A percentile compares a stretch with the other conserved stretches of the same genome.
These are phyloP conservation scores for Lagenidium sp. DNA, from an alignment of 352 stramenopile species.

Conservation along the genomic window DNA sequence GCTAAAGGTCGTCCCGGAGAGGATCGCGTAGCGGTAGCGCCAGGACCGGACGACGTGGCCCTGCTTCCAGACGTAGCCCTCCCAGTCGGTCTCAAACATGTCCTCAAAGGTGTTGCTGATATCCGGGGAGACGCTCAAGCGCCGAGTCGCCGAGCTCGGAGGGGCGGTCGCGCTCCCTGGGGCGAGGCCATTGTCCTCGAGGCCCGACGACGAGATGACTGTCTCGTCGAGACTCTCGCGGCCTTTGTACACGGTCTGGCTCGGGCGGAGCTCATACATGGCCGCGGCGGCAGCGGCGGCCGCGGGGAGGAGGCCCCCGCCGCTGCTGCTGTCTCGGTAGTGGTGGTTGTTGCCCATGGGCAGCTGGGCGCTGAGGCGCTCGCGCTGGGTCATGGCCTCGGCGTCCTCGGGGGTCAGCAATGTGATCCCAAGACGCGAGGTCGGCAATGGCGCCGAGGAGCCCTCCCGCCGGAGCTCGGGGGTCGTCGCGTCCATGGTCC, in stretches of 20 bases:
- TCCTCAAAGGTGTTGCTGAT: constrained; percentile 69
- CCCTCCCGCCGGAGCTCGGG: no score
- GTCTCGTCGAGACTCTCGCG: constrained; percentile 42
- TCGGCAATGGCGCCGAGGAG: no score
- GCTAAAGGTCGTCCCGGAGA: constrained; percentile 69
- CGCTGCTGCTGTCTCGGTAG: no score
- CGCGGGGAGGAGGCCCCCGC: no score
- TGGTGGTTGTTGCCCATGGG: constrained; percentile 8
- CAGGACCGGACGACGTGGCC: constrained; percentile 81
- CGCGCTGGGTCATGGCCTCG: constrained; percentile 56
- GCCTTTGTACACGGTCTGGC: constrained; percentile 51
- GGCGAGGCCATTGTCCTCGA: constrained; percentile 30
- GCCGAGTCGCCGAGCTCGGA: constrained; percentile 17
- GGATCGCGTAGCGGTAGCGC: constrained; percentile 75
- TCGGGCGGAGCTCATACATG: constrained; percentile 50
- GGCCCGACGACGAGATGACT: constrained; percentile 46
- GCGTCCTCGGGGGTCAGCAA: constrained; percentile 66
- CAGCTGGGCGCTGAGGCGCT: constrained; percentile 18
- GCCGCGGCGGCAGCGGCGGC: constrained; percentile 8
- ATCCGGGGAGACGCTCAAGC: constrained; percentile 61
- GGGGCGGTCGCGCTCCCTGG: constrained; percentile 1
- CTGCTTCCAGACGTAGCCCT: constrained; percentile 85
- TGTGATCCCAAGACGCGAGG: no score
- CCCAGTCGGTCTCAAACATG: constrained; percentile 83
- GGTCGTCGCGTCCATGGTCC: no score